These are phyloP conservation scores for Smittium mucronatum DNA, from an alignment of 371 early-diverging fungal genomes.

Conservation along the genomic window DNA sequence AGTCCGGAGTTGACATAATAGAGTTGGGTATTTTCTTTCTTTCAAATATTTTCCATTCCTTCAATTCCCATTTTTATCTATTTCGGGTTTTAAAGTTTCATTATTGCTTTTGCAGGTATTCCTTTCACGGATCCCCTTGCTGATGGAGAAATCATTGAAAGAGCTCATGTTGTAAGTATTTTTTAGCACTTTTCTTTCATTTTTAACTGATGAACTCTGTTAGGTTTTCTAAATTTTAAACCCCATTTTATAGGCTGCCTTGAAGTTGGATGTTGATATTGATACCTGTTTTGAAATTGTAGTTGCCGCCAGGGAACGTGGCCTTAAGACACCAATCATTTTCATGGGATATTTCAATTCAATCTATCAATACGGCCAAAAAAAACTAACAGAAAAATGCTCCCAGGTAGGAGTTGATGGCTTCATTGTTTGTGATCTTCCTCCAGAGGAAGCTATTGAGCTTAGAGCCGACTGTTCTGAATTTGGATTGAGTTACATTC, in stretches of 20 bases:
- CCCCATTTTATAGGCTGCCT: constrained; percentile 32
- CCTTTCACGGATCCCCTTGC: constrained; percentile 97
- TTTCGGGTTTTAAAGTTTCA: background rate
- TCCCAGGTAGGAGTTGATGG: constrained; percentile 77
- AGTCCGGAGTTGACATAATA: constrained; percentile 90
- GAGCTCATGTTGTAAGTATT: constrained; percentile 43
- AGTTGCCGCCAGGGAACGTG: constrained; percentile 60
- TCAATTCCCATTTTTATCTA: constrained; percentile 8
- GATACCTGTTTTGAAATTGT: constrained; percentile 66
- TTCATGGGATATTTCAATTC: constrained; percentile 98
- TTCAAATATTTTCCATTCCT: background rate
- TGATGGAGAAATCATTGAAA: constrained; percentile 94
- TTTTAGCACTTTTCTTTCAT: background rate
- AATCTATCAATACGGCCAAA: constrained; percentile 82
- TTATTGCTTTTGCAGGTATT: constrained; percentile 27
- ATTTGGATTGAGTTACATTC: constrained; percentile 79
- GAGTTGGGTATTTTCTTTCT: constrained; percentile 58
- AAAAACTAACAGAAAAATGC: constrained; percentile 65
- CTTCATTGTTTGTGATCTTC: constrained; percentile 93
- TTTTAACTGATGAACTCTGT: background rate
- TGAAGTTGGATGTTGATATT: constrained; percentile 64
- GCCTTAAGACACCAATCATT: constrained; percentile 79
- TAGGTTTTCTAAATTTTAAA: background rate
- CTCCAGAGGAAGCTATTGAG: constrained; percentile 82
- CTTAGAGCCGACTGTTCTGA: constrained; percentile 64